Percentiles rank a stretch among this genome's conserved stretches.
Evolutionary conservation across 768 basidiomycete genomes (phyloP).

Genomic region (Dendrothele bispora): DNA sequence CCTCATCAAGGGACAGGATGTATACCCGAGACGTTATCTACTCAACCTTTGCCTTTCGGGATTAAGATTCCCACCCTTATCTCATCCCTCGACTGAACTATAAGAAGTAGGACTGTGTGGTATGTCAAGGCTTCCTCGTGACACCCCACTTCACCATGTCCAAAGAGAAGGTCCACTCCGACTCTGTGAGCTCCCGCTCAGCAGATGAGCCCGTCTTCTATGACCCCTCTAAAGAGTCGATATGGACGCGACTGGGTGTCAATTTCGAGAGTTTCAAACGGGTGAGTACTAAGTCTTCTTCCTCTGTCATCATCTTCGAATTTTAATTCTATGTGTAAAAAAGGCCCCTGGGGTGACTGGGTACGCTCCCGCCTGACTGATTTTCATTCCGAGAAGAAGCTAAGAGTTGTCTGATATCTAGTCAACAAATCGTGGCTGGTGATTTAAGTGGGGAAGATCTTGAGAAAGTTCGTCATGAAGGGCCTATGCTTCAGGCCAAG

Average conservation of each 20-base stretch:
- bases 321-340: no score
- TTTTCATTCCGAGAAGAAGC: no score
- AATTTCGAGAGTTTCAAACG: conserved; percentile 45
- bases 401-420: neutral
- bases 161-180: conserved; percentile 30
- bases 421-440: conserved; percentile 37
- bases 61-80: no score
- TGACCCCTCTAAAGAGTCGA: conserved; percentile 46
- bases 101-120: no score
- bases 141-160: neutral
- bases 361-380: conserved; percentile 27
- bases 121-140: no score
- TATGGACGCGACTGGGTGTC: conserved; percentile 45
- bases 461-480: conserved; percentile 36
- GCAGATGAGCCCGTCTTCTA: conserved; percentile 35
- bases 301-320: no score
- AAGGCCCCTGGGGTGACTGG: conserved; percentile 47
- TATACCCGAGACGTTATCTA: no score
- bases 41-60: no score
- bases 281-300: no score
- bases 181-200: conserved; percentile 29
- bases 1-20: no score
- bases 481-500: conserved; percentile 47
- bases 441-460: conserved; percentile 32
- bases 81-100: no score